Base-by-base conservation (phyloP, 2,329 filamentous ascomycete species). In the Didymella arachidicola region DNA sequence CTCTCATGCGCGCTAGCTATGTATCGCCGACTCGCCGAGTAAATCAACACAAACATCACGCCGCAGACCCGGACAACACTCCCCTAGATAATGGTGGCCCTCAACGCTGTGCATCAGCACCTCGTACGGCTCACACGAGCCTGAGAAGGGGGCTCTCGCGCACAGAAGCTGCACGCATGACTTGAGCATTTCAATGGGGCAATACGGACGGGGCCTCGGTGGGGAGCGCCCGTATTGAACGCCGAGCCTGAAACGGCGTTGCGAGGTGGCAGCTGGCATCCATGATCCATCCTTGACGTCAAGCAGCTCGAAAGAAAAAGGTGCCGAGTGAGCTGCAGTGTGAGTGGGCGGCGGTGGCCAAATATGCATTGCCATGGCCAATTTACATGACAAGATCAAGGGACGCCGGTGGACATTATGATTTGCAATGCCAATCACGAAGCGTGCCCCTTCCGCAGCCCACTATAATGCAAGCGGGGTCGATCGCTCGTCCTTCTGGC, bases 11-110 rank as follows among this genome's bases (percentile, higher is more conserved):
- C 39, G 41, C 34, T 56, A 47, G 34, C 2, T 67, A 53, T 55
- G 49, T 69, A 69, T 68, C 66, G 67, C n/a, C n/a, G n/a, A n/a
- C n/a, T n/a, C n/a, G 52, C 53, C 52, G 30, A 56, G 47, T 16
- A 26, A 43, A 39, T 49, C 47, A 53, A 56, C 52, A 52, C 30
- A 59, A 56, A 49, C 38, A 55, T 29, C 27, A 26, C 25, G 44
- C 19, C n/a, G 32, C 32, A 36, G 16, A 6, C 32, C 32, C 7
- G 19, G 16, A 25, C 19, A 7, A 38, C 46, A 26, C 46, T 42
- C 5, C 18, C 46, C 53, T 32, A 39, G 43, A 42, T 34, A 12
- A 58, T 53, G 55, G 27, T 19, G 19, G 32, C 22, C 29, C 8
- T 30, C 30, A 26, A 22, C 38, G 22, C 22, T 14, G 5, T 11